phyloP scores from a whole-genome alignment of 1,284 basidiomycete genomes.

The Cerrena zonata region DNA sequence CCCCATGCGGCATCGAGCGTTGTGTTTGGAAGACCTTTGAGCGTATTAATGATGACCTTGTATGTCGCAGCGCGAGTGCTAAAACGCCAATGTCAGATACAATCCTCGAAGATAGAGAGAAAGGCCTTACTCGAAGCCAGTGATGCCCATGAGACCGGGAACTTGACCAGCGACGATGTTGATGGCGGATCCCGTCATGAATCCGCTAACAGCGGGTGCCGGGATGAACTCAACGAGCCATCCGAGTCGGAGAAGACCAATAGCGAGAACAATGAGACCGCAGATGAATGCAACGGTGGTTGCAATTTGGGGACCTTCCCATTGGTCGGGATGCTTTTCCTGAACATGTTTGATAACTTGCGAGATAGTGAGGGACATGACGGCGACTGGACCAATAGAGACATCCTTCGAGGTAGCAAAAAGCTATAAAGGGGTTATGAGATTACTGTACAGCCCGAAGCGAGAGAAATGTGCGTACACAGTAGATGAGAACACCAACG shows the following conservation, averaged over 20 bases:
- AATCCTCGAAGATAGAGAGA: not conserved
- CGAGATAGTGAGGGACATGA: slow-evolving; percentile 91
- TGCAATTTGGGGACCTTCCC: slow-evolving; percentile 71
- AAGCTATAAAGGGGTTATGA: slow-evolving; percentile 41
- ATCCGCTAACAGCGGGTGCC: slow-evolving; percentile 86
- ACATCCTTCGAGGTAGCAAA: slow-evolving; percentile 95
- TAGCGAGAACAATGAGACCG: slow-evolving; percentile 88
- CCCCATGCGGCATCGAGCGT: slow-evolving; percentile 88
- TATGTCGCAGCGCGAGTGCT: slow-evolving; percentile 84
- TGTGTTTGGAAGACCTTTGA: slow-evolving; percentile 75
- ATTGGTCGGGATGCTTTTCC: slow-evolving; percentile 45
- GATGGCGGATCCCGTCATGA: slow-evolving; percentile 88
- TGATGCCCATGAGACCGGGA: slow-evolving; percentile 79
- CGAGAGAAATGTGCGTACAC: slow-evolving; percentile 42
- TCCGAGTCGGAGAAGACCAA: slow-evolving; percentile 87
- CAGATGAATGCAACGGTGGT: slow-evolving; percentile 82
- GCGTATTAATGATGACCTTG: slow-evolving; percentile 84
- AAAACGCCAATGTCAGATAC: slow-evolving; percentile 1
- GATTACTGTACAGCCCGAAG: slow-evolving; percentile 12
- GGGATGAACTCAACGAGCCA: slow-evolving; percentile 97
- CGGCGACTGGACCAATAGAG: slow-evolving; percentile 92
- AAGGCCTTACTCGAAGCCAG: slow-evolving; percentile 73
- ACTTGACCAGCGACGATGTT: slow-evolving; percentile 83
- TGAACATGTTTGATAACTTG: slow-evolving; percentile 73
- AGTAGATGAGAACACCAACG: slow-evolving; percentile 79